Conservation (phyloP, 148 eudicot genomes). For the Silene uniflora region DNA sequence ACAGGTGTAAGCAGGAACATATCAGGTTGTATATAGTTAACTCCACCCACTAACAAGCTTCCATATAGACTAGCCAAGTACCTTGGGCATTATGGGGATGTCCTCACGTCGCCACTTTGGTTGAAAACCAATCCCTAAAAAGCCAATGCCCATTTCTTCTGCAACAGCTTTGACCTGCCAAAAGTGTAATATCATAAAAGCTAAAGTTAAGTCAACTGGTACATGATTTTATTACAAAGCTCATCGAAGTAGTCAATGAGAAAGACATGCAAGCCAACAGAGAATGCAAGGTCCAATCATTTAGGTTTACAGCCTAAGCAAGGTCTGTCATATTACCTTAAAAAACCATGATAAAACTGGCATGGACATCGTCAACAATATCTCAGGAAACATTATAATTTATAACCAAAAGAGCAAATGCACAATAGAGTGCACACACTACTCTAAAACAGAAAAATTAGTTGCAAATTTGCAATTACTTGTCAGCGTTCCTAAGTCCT, state of each 20-base stretch:
- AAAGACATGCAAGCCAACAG: neutral
- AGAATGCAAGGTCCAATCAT: neutral
- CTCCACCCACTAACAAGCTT: no score
- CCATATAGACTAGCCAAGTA: slow-evolving; percentile 26
- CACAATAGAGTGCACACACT: neutral
- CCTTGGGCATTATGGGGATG: slow-evolving; percentile 98
- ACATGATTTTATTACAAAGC: neutral
- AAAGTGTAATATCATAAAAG: slow-evolving; percentile 5
- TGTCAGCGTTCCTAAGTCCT: no score
- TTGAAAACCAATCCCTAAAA: slow-evolving; percentile 90
- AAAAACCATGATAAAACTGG: neutral
- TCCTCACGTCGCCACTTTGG: slow-evolving; percentile 84
- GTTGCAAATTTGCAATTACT: no score
- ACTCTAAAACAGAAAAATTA: neutral
- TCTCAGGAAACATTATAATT: no score
- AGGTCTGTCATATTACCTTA: no score
- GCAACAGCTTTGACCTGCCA: no score
- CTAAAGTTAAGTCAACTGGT: neutral
- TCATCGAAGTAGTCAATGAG: no score
- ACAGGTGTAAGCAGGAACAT: no score
- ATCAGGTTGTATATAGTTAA: no score
- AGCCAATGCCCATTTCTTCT: no score
- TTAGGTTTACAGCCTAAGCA: no score
- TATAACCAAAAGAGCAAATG: no score
- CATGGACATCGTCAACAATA: neutral